Conservation (phyloP, 2,329 filamentous ascomycete genomes). For the Cadophora sp. region DNA sequence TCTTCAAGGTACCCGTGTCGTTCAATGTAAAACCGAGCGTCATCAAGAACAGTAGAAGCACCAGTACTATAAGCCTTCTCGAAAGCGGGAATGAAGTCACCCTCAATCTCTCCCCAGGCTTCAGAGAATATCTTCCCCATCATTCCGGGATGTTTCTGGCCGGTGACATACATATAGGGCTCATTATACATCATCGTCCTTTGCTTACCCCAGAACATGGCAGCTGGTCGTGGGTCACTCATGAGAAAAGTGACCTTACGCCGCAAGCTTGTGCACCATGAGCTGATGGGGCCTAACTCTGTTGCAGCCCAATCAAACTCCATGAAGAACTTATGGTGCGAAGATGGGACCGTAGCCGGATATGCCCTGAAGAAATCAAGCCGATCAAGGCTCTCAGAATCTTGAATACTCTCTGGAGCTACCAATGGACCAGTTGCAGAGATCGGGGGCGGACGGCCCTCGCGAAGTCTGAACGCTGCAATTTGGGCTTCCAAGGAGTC, state of each 20-base stretch:
- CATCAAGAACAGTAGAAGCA: slow-evolving; percentile 36
- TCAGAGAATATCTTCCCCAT: slow-evolving; percentile 49
- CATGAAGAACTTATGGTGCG: slow-evolving; percentile 42
- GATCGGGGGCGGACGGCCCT: slow-evolving; percentile 22
- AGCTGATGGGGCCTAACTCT: slow-evolving; percentile 49
- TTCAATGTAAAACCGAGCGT: slow-evolving; percentile 45
- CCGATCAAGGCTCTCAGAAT: slow-evolving; percentile 18
- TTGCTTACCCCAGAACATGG: slow-evolving; percentile 47
- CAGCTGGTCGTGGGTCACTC: slow-evolving; percentile 46
- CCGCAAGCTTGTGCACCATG: slow-evolving; percentile 51
- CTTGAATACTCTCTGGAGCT: slow-evolving; percentile 7
- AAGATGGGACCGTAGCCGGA: slow-evolving; percentile 29
- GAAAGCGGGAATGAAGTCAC: slow-evolving; percentile 43
- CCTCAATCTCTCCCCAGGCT: slow-evolving; percentile 49
- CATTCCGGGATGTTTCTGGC: slow-evolving; percentile 46
- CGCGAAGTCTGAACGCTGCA: slow-evolving; percentile 25
- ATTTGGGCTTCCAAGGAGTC: slow-evolving; percentile 26
- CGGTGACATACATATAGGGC: slow-evolving; percentile 43
- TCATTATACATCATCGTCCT: slow-evolving; percentile 49
- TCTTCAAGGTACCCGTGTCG: slow-evolving; percentile 48
- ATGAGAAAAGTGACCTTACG: slow-evolving; percentile 47
- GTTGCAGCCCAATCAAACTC: slow-evolving; percentile 52
- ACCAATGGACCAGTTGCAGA: slow-evolving; percentile 4
- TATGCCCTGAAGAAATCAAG: slow-evolving; percentile 39
- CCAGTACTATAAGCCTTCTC: slow-evolving; percentile 41